Evolutionary conservation across 768 basidiomycete genomes (phyloP).

Genomic region (Chalciporus chontae): DNA sequence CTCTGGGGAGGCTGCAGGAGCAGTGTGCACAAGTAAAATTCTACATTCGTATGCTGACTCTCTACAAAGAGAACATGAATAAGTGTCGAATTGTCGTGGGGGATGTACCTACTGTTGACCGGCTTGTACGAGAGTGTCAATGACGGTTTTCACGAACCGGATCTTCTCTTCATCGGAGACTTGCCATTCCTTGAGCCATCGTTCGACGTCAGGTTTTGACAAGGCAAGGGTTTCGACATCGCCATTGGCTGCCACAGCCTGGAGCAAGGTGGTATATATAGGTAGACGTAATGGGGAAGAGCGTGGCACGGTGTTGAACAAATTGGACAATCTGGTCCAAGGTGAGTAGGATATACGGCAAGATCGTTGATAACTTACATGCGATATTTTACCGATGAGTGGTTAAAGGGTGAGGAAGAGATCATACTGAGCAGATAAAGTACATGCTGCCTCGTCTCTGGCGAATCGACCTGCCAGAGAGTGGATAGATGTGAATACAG

Average conservation of each 20-base stretch:
- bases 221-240: conserved; percentile 63
- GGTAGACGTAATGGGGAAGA: conserved; percentile 59
- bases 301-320: conserved; percentile 75
- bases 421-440: conserved; percentile 51
- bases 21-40: conserved; percentile 55
- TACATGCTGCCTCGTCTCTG: conserved; percentile 53
- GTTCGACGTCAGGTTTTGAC: conserved; percentile 59
- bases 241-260: conserved; percentile 54
- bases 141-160: conserved; percentile 61
- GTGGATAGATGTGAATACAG: conserved; percentile 69
- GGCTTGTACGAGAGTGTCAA: conserved; percentile 53
- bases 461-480: conserved; percentile 51
- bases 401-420: conserved; percentile 50
- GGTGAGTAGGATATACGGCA: conserved; percentile 2
- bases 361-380: conserved; percentile 41
- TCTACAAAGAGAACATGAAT: conserved; percentile 33
- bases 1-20: conserved; percentile 51
- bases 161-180: conserved; percentile 60
- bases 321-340: conserved; percentile 61
- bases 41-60: conserved; percentile 61
- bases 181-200: conserved; percentile 77
- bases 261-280: conserved; percentile 61
- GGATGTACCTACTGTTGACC: conserved; percentile 52
- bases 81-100: not conserved
- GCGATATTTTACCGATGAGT: conserved; percentile 66